phyloP scores from a whole-genome alignment of 2,329 filamentous ascomycete species.

The Colletotrichum spaethianum region DNA sequence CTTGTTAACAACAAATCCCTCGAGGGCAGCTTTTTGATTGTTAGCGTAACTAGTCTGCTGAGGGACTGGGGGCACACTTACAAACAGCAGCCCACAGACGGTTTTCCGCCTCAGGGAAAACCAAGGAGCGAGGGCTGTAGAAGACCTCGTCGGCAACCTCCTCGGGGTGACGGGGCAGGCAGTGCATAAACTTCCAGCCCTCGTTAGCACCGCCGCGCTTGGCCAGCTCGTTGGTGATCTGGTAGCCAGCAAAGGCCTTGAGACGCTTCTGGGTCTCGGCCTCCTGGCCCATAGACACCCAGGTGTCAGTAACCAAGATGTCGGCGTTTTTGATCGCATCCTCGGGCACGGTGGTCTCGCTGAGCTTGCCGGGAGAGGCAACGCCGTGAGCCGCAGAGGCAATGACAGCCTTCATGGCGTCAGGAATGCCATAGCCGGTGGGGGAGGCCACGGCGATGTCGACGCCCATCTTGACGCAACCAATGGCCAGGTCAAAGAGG shows the following conservation, averaged over 20 bases:
- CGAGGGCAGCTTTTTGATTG: conserved; percentile 74
- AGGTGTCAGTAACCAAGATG: conserved; percentile 95
- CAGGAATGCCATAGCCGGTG: conserved; percentile 84
- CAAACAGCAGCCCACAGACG: conserved; percentile 90
- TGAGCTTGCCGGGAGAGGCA: conserved; percentile 74
- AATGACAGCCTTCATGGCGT: conserved; percentile 81
- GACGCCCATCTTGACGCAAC: conserved; percentile 87
- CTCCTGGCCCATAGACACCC: conserved; percentile 99
- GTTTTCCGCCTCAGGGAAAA: conserved; percentile 96
- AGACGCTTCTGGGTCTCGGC: conserved; percentile 83
- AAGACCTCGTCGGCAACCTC: conserved; percentile 97
- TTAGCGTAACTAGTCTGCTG: conserved; percentile 12
- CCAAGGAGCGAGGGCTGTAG: conserved; percentile 86
- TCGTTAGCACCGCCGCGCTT: conserved; percentile 87
- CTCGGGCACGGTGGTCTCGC: conserved; percentile 84
- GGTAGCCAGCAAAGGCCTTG: conserved; percentile 88
- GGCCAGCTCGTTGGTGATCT: conserved; percentile 90
- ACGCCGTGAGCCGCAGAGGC: conserved; percentile 71
- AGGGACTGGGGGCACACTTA: conserved; percentile 57
- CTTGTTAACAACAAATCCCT: conserved; percentile 95
- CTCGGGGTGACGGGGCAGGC: conserved; percentile 90
- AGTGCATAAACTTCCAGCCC: conserved; percentile 99
- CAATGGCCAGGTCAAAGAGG: conserved; percentile 92
- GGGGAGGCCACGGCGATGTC: conserved; percentile 91
- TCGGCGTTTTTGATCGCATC: conserved; percentile 89